Percentiles rank a stretch among this genome's conserved stretches.
Conservation (phyloP, 805 yeast species). For the Candida peoriensis region DNA sequence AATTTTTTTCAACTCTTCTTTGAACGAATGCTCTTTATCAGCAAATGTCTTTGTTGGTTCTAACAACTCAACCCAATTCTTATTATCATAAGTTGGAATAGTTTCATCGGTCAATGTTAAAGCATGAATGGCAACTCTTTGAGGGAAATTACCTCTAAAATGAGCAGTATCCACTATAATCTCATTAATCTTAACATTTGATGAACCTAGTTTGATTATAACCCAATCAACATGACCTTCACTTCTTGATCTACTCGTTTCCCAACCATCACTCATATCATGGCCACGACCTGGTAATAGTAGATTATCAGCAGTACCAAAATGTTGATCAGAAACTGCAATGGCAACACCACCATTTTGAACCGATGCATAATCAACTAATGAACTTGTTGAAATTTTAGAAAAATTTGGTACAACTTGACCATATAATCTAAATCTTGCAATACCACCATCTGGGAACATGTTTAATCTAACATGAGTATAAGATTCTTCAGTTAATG, state of each 20-base stretch:
- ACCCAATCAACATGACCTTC: constrained; percentile 92
- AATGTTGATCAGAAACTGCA: constrained; percentile 84
- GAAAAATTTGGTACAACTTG: constrained; percentile 70
- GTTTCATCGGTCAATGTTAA: constrained; percentile 31
- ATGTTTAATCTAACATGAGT: constrained; percentile 81
- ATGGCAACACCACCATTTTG: constrained; percentile 87
- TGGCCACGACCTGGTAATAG: constrained; percentile 90
- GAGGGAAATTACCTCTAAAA: constrained; percentile 94
- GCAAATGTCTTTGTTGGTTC: constrained; percentile 72
- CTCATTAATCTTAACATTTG: constrained; percentile 47
- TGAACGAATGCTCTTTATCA: constrained; percentile 68
- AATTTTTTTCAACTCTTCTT: constrained; percentile 21
- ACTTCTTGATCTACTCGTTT: constrained; percentile 81
- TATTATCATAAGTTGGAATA: constrained; percentile 36
- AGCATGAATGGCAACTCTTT: constrained; percentile 66
- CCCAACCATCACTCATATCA: constrained; percentile 99
- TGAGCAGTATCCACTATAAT: constrained; percentile 87
- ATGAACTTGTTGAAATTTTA: constrained; percentile 18
- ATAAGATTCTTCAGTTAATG: constrained; percentile 54
- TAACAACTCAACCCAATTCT: constrained; percentile 62
- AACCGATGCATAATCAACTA: constrained; percentile 75
- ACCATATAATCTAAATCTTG: constrained; percentile 89
- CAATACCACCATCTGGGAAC: constrained; percentile 99
- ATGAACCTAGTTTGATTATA: constrained; percentile 72
- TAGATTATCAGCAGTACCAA: constrained; percentile 86